phyloP scores from a whole-genome alignment of 2,329 filamentous ascomycete species.

The Hymenoscyphus scutula region DNA sequence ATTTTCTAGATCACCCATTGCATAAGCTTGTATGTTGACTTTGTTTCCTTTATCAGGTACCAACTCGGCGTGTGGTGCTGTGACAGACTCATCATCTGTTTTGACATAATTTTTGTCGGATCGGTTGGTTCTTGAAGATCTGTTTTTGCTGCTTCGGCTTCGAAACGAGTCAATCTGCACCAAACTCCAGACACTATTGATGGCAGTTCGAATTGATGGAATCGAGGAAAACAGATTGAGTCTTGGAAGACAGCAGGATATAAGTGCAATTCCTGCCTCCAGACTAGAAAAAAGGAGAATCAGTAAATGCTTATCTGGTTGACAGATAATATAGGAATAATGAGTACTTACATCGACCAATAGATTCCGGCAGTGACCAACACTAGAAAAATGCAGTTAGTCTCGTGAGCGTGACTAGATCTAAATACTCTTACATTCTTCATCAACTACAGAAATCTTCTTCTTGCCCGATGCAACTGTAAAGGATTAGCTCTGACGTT shows the following conservation, averaged over 20 bases:
- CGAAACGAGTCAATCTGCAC: not conserved
- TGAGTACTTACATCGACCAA: conserved; percentile 1
- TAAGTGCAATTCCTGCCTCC: not conserved
- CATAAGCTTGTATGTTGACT: not conserved
- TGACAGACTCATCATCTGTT: conserved; percentile 1
- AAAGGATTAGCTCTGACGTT: not conserved
- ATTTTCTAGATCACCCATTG: not conserved
- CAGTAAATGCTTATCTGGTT: too few relatives aligned
- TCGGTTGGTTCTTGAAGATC: not conserved
- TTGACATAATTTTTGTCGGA: conserved; percentile 1
- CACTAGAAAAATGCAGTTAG: not conserved
- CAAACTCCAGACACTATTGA: conserved; percentile 44
- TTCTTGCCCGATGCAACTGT: conserved; percentile 1
- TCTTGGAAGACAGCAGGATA: conserved; percentile 2
- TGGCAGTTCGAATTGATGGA: not conserved
- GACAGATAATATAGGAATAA: too few relatives aligned
- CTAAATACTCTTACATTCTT: conserved; percentile 1
- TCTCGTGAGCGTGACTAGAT: not conserved
- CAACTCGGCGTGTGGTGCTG: not conserved
- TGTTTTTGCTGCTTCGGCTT: not conserved
- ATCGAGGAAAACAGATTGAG: not conserved
- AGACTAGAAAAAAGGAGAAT: not conserved
- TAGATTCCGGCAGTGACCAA: not conserved
- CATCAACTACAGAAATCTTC: not conserved
- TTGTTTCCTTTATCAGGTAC: not conserved